Evolutionary conservation across 257 asterid genomes (phyloP).

Genomic region (Solanum arcanum): DNA sequence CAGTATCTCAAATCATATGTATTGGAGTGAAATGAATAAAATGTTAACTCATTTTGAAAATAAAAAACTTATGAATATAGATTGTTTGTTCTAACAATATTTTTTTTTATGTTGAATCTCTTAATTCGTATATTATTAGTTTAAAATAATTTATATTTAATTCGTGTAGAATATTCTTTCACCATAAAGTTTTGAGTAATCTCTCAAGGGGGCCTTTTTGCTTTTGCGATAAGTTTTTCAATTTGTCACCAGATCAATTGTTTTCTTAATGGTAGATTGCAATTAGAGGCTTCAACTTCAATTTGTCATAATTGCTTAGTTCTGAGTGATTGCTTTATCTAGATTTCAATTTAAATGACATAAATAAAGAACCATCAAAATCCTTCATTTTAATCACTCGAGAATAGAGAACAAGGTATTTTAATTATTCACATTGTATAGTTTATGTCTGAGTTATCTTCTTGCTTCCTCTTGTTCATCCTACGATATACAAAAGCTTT

Average conservation of each 20-base stretch:
- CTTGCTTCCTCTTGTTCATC: too few species aligned
- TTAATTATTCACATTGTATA: too few species aligned
- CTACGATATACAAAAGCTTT: too few species aligned
- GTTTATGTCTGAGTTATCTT: too few species aligned
- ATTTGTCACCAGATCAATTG: neutral
- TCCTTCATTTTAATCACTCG: too few species aligned
- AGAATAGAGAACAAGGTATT: too few species aligned
- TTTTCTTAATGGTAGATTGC: too few species aligned
- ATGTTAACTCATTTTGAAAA: too few species aligned
- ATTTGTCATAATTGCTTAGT: neutral
- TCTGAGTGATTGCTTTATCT: too few species aligned
- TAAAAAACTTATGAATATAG: too few species aligned
- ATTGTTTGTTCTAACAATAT: neutral
- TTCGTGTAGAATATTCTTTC: neutral
- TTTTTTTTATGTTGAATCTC: neutral
- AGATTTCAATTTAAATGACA: too few species aligned
- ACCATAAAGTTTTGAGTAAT: neutral
- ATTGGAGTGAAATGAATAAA: neutral
- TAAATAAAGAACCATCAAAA: too few species aligned
- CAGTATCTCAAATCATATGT: neutral
- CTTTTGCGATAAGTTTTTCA: accelerated
- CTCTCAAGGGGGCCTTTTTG: neutral
- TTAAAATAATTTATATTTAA: neutral
- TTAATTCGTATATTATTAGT: neutral
- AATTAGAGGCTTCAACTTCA: neutral